Evolutionary conservation across 495 filamentous ascomycete species (phyloP).

Genomic region (Thermothielavioides terrestris): DNA sequence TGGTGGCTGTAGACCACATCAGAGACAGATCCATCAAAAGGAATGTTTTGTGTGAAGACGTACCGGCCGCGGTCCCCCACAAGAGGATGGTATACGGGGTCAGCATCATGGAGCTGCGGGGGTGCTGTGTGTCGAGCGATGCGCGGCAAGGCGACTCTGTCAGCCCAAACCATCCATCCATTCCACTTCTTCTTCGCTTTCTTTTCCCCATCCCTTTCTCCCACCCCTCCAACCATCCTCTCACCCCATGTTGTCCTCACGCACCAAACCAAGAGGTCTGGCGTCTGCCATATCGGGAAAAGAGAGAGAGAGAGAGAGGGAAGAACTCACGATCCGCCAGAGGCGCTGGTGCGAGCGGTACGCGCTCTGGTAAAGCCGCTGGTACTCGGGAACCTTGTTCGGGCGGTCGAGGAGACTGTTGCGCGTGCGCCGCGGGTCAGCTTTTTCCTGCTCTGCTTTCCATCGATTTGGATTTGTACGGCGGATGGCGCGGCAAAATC

Average conservation of each 20-base stretch:
- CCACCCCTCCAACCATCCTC: not conserved
- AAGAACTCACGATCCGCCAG: conserved; percentile 73
- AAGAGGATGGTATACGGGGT: conserved; percentile 67
- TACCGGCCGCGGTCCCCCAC: conserved; percentile 49
- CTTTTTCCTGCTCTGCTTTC: not conserved
- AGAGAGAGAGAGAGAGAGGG: not conserved
- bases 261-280: not conserved
- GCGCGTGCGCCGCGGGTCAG: conserved; percentile 8
- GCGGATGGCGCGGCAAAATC: conserved; percentile 4
- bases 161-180: conserved; percentile 2
- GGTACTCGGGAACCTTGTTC: conserved; percentile 80
- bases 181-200: not conserved
- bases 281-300: not conserved
- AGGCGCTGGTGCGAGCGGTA: conserved; percentile 61
- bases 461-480: conserved; percentile 14
- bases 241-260: not conserved
- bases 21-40: conserved; percentile 47
- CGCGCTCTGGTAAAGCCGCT: conserved; percentile 73
- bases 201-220: not conserved
- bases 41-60: conserved; percentile 17
- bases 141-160: conserved; percentile 9
- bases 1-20: conserved; percentile 49
- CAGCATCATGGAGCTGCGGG: conserved; percentile 56
- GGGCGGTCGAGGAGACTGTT: conserved; percentile 63
- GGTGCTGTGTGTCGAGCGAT: conserved; percentile 39